A percentile compares a stretch with the other conserved stretches of the same genome.
Conservation (phyloP, 2,329 filamentous ascomycete species). For the Penicillium sp. region DNA sequence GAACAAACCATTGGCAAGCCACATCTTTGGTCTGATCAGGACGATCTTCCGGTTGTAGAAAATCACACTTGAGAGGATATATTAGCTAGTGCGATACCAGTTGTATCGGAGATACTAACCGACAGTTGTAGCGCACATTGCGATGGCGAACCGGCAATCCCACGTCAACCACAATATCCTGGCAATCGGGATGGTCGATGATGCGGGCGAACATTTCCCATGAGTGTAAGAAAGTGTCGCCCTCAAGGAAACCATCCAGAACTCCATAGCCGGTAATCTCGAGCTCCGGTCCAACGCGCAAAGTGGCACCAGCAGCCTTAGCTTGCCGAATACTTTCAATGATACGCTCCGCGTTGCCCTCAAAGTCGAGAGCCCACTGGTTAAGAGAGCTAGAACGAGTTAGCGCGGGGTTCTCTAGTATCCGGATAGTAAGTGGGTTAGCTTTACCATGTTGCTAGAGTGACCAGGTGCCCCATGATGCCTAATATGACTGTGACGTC, state of each 20-base stretch:
- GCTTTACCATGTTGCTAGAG: conserved; percentile 44
- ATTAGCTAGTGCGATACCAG: not conserved
- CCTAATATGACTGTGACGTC: conserved; percentile 1
- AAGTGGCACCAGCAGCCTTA: conserved; percentile 59
- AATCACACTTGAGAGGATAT: conserved; percentile 46
- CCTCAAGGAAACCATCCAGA: conserved; percentile 65
- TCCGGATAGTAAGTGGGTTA: not conserved
- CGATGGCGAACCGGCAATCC: conserved; percentile 60
- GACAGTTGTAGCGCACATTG: conserved; percentile 63
- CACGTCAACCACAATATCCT: conserved; percentile 10
- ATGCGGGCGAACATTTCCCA: conserved; percentile 64
- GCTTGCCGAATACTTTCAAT: conserved; percentile 60
- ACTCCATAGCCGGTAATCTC: conserved; percentile 52
- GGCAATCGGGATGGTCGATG: conserved; percentile 52
- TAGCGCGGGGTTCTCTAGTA: conserved; percentile 5
- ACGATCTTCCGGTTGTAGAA: conserved; percentile 65
- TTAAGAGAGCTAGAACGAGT: conserved; percentile 37
- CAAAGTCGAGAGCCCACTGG: conserved; percentile 59
- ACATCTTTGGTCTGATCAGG: conserved; percentile 69
- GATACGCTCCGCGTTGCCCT: conserved; percentile 63
- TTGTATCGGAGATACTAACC: conserved; percentile 30
- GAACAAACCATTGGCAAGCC: conserved; percentile 58
- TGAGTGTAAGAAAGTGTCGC: conserved; percentile 57
- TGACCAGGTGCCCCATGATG: conserved; percentile 41
- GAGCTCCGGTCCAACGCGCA: conserved; percentile 59